These are phyloP conservation scores for Pythium rhizo-oryzae DNA, from an alignment of 352 stramenopile species.

Conservation along the genomic window DNA sequence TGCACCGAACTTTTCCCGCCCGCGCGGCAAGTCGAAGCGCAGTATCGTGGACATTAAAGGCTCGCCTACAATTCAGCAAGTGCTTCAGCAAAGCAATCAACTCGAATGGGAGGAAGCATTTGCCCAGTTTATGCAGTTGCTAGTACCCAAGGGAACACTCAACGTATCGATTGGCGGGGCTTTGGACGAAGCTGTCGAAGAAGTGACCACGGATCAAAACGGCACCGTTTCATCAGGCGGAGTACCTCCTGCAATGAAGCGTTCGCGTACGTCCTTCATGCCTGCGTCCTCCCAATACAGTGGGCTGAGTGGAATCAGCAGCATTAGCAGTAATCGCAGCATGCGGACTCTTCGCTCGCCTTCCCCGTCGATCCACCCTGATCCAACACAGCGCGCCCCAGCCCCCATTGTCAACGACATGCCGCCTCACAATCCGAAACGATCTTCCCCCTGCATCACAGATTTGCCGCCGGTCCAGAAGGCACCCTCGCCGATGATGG, in stretches of 20 bases:
- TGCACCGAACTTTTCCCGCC: not conserved
- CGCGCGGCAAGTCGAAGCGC: not conserved
- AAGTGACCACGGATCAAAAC: not conserved
- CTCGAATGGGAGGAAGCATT: conserved; percentile 49
- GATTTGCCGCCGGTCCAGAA: not conserved
- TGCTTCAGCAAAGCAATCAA: conserved; percentile 27
- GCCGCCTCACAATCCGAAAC: not conserved
- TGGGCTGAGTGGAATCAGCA: not conserved
- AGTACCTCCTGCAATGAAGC: not conserved
- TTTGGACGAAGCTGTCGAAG: not conserved
- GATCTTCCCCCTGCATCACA: not conserved
- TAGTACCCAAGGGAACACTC: conserved; percentile 36
- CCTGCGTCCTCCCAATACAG: not conserved
- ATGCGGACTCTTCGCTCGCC: not conserved
- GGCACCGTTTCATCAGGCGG: not conserved
- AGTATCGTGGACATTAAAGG: not conserved
- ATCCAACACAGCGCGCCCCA: not conserved
- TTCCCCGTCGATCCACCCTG: not conserved
- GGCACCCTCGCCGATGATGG: not conserved
- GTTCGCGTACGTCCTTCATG: not conserved
- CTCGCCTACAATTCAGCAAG: conserved; percentile 9
- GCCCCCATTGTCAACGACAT: not conserved
- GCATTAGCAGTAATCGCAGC: not conserved
- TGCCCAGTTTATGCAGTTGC: conserved; percentile 49
- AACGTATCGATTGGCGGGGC: not conserved